Evolutionary conservation across 805 yeast species (phyloP).

Genomic region (Wickerhamiella vanderwaltii): DNA sequence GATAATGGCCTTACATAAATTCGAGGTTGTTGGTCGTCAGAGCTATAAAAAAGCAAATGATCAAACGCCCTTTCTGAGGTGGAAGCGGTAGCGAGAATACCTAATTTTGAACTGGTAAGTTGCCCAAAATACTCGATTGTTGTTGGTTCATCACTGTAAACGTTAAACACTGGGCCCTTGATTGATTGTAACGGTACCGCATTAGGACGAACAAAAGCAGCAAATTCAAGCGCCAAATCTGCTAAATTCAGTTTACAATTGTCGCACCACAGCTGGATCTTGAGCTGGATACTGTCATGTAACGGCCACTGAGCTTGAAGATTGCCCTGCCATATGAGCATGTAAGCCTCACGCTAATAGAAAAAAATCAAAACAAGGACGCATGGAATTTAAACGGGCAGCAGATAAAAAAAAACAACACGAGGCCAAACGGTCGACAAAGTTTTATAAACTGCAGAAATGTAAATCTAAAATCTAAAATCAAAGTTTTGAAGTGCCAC

Average conservation of each 20-base stretch:
- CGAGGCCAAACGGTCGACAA: too few relatives aligned
- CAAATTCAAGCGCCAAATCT: conserved; percentile 2
- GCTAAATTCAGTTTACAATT: not conserved
- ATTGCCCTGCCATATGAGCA: conserved; percentile 10
- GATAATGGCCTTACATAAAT: conserved; percentile 15
- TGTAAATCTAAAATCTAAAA: too few relatives aligned
- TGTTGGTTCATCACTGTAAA: conserved; percentile 12
- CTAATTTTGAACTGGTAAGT: conserved; percentile 13
- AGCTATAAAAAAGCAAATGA: conserved; percentile 15
- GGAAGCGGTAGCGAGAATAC: conserved; percentile 8
- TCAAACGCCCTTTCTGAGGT: conserved; percentile 11
- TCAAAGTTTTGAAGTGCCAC: too few relatives aligned
- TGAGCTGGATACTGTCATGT: not conserved
- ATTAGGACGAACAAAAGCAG: conserved; percentile 6
- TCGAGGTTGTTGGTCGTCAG: conserved; percentile 1
- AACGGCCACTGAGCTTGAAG: conserved; percentile 8
- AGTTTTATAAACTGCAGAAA: too few relatives aligned
- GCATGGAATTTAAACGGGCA: too few relatives aligned
- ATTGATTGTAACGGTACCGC: conserved; percentile 17
- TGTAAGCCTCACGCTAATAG: conserved; percentile 7
- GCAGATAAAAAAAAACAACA: too few relatives aligned
- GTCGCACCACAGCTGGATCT: conserved; percentile 7
- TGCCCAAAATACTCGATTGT: conserved; percentile 15
- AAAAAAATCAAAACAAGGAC: too few relatives aligned
- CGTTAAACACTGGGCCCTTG: conserved; percentile 17